A percentile compares a stretch with the other conserved stretches of the same genome.
Evolutionary conservation across 345 rosid species (phyloP).

Genomic region (Brassica juncea): DNA sequence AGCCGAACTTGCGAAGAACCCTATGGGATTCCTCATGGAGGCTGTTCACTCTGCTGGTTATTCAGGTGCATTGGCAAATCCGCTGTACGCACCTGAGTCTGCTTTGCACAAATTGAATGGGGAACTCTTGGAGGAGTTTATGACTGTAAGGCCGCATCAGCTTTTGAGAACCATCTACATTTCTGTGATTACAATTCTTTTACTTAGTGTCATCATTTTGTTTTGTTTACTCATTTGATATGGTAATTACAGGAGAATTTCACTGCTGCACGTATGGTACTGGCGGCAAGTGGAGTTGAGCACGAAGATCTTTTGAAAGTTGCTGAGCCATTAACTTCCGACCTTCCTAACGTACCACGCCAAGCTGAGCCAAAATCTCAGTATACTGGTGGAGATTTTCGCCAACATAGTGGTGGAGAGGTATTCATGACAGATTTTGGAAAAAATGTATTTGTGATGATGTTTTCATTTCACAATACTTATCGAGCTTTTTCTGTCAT

Average conservation of each 20-base stretch:
- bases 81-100: conserved; percentile 64
- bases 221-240: conserved; percentile 8
- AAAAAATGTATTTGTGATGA: conserved; percentile 17
- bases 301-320: conserved; percentile 57
- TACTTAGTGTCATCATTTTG: conserved; percentile 15
- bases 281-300: conserved; percentile 78
- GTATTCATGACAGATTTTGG: conserved; percentile 36
- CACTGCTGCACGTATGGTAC: conserved; percentile 68
- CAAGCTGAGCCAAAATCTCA: conserved; percentile 53
- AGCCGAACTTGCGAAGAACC: conserved; percentile 59
- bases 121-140: conserved; percentile 58
- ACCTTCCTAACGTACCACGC: conserved; percentile 50
- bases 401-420: conserved; percentile 62
- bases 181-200: conserved; percentile 1
- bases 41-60: conserved; percentile 74
- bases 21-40: conserved; percentile 69
- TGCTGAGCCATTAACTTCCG: conserved; percentile 70
- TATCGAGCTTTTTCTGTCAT: background rate
- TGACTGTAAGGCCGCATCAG: conserved; percentile 50
- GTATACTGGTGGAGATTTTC: conserved; percentile 76
- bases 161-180: background rate
- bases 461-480: background rate
- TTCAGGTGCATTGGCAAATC: conserved; percentile 67
- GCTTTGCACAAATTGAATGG: conserved; percentile 53
- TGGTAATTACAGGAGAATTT: conserved; percentile 57